These are phyloP conservation scores for Eucalyptus regnans DNA, from an alignment of 345 rosid species.

Conservation along the genomic window DNA sequence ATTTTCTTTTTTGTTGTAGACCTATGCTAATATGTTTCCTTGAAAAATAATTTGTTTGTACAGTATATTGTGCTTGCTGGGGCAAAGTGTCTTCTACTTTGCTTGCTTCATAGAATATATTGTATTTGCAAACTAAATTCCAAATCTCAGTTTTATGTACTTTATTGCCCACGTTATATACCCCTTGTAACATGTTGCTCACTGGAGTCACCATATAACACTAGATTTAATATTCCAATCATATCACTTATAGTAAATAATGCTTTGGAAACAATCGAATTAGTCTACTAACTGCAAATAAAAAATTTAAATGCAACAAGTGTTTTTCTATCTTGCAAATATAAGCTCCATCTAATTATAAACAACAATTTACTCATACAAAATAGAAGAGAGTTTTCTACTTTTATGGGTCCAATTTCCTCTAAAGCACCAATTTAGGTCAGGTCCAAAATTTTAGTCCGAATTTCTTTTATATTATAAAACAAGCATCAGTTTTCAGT, in stretches of 20 bases:
- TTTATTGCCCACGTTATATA: not conserved
- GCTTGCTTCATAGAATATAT: not conserved
- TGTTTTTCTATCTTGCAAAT: not conserved
- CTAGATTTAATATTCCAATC: not conserved
- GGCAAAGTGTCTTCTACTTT: not conserved
- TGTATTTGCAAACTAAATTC: not conserved
- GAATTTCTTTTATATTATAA: too few relatives aligned
- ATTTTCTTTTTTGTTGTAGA: not conserved
- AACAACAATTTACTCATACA: not conserved
- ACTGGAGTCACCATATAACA: not conserved
- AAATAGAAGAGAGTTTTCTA: not conserved
- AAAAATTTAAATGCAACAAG: not conserved
- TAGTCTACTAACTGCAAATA: not conserved
- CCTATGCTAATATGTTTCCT: not conserved
- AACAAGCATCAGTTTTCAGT: too few relatives aligned
- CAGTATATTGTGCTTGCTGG: not conserved
- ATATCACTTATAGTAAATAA: not conserved
- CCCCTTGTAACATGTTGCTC: not conserved
- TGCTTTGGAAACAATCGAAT: not conserved
- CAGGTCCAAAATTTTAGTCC: too few relatives aligned
- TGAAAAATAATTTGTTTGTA: not conserved
- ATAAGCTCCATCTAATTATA: not conserved
- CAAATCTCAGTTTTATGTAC: not conserved
- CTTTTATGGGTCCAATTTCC: too few relatives aligned
- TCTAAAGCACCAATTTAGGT: too few relatives aligned